These are phyloP conservation scores for Monosporozyma aerobia DNA, from an alignment of 805 yeast species.

Conservation along the genomic window DNA sequence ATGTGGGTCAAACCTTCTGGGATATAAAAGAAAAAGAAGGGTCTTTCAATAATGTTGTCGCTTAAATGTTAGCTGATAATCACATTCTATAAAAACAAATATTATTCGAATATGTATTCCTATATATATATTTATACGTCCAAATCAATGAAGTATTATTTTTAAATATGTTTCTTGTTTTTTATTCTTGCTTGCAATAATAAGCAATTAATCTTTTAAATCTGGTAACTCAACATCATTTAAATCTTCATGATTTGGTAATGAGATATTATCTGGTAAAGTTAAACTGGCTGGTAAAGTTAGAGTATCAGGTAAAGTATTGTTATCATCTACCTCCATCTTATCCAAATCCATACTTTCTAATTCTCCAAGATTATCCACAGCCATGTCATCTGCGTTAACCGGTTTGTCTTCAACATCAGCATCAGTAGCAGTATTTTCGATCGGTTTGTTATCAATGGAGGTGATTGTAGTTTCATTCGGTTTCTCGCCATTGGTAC, in stretches of 20 bases:
- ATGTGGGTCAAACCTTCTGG: slow-evolving; percentile 87
- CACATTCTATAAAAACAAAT: not conserved
- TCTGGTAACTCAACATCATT: not conserved
- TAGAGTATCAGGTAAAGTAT: not conserved
- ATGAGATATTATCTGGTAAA: not conserved
- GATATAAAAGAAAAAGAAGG: slow-evolving; percentile 80
- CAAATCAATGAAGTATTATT: too few relatives aligned
- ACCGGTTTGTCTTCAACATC: not conserved
- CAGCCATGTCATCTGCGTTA: not conserved
- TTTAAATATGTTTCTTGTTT: too few relatives aligned
- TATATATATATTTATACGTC: not conserved
- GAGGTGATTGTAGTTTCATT: not conserved
- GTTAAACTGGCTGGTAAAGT: not conserved
- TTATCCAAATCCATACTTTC: not conserved
- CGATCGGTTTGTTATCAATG: not conserved
- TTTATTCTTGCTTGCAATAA: too few relatives aligned
- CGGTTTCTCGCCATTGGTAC: not conserved
- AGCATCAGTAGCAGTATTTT: not conserved
- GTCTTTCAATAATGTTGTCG: slow-evolving; percentile 74
- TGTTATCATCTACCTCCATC: not conserved
- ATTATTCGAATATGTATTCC: not conserved
- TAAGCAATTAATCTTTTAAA: too few relatives aligned
- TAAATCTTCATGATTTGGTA: not conserved
- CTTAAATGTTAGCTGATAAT: slow-evolving; percentile 7
- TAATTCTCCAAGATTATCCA: not conserved